Evolutionary conservation across 1,284 basidiomycete species (phyloP), one percentile per base, ranked within the genome.

Genomic region (Austropuccinia psidii): DNA sequence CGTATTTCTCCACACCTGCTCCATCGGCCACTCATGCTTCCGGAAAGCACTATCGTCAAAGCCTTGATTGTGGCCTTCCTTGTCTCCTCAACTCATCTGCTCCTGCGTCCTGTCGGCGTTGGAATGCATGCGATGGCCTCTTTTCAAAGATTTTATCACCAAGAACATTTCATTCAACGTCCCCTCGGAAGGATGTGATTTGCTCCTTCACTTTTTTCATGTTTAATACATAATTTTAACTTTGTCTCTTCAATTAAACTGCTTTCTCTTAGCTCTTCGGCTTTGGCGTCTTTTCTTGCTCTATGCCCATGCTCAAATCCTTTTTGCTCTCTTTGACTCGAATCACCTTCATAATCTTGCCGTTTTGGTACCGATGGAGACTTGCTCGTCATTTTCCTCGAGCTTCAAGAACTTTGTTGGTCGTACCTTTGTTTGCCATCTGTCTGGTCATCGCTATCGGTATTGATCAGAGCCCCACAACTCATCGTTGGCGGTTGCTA

Each of bases 391-490:
- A 61, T 37, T 72, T 72, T 24, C 69, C 69, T 2, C 29, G 58
- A 39, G 69, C 69, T 17, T 72, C 66, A 9, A 29, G 72, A 41
- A 60, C 64, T 19, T 52, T 67, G 21, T 58, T 62, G 17, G 62
- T 47, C 29, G 50, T 72, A 17, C 69, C 69, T 15, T 24, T 84
- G 62, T 83, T 83, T 74, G 83, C 83, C 0, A 72, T 84, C 24
- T 83, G 83, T 74, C 77, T 85, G 54, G 81, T 84, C 31, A 78
- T 85, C 21, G 84, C 83, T 0, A 78, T 84, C 29, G 84, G 83
- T 0, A 77, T 84, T 13, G 83, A 85, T 73, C 84, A 84, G 77
- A 79, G 80, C 58, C 82, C 82, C 4, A 76, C 79, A 17, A 84
- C 84, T 0, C 79, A 81, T 4, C 76, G 84, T 68, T 85, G 84